phyloP scores from a whole-genome alignment of 257 asterid genomes.

The Solanum chilense region DNA sequence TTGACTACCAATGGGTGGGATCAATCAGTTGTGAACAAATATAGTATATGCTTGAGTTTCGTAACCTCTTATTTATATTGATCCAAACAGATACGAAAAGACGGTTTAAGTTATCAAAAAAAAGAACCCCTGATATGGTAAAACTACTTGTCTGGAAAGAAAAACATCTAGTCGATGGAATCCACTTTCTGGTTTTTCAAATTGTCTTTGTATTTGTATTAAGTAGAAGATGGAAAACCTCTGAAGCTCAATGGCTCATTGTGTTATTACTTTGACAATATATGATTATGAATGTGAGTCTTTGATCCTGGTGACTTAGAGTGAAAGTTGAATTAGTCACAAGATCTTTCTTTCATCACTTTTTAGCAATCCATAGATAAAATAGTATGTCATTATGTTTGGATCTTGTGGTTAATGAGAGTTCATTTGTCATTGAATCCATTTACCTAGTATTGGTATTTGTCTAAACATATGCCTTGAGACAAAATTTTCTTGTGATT shows the following conservation, averaged over 20 bases:
- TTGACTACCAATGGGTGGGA: neutral
- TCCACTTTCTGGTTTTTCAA: neutral
- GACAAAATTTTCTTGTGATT: neutral
- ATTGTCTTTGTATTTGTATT: neutral
- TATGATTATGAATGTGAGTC: neutral
- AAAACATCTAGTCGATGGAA: neutral
- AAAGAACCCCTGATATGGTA: neutral
- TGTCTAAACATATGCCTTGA: neutral
- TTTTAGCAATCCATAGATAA: neutral
- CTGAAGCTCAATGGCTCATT: neutral
- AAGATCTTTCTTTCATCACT: neutral
- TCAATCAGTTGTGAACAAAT: neutral
- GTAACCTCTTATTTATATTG: neutral
- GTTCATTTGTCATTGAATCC: neutral
- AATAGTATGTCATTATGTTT: neutral
- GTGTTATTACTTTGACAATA: neutral
- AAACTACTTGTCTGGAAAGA: neutral
- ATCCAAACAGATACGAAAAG: neutral
- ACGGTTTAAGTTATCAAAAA: neutral
- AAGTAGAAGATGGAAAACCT: neutral
- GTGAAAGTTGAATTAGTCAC: neutral
- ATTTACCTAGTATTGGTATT: neutral
- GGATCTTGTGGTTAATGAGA: neutral
- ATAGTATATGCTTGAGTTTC: neutral
- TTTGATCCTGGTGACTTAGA: neutral